Base-by-base conservation (phyloP, 23 red algal species). In the Gracilaria domingensis region DNA sequence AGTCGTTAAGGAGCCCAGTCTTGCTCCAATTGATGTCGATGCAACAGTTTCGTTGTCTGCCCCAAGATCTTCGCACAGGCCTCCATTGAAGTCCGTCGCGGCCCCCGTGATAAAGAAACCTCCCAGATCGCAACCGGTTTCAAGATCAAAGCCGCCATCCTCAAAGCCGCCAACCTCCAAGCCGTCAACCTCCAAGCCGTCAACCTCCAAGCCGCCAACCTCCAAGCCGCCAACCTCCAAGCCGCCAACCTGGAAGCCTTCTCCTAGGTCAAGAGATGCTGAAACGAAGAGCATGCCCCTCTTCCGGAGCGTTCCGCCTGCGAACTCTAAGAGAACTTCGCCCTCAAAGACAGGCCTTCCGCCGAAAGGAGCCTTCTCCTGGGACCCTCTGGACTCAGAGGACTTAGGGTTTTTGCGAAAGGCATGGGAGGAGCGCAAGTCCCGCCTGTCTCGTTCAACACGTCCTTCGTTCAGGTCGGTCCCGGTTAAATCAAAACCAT, bases 371-470 rank as follows among this genome's bases (percentile, higher is more conserved):
- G 72, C 72, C 25, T 90, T 90, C 37, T 47, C 49, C 4, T 90
- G 87, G 87, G 55, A 90, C n/a, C 87, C 87, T 8, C 29, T 90
- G 38, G 87, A 90, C 37, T 34, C 29, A 28, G 87, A 90, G 37
- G 87, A 90, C 42, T 21, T 51, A 11, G 24, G 39, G n/a, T 90
- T 44, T 4, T 75, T 92, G n/a, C 53, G 81, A 48, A 67, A 28
- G 23, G 89, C 73, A 59, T 92, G 89, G 77, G 32, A 53, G 56
- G 80, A 74, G 80, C 49, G 69, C 16, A 44, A 75, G 26, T 62
- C 58, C 20, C 48, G 48, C 16, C 50, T 78, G 59, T 28, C 60
- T 1, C 54, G 66, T 16, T n/a, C 62, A 37, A 17, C 66, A 91
- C 47, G 87, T 11, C 30, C 42, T 42, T 34, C 74, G 65, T 29